Evolutionary conservation across 192 early-diverging fungal species (phyloP), one percentile per base, ranked within the genome.

Genomic region (Linderina pennispora): DNA sequence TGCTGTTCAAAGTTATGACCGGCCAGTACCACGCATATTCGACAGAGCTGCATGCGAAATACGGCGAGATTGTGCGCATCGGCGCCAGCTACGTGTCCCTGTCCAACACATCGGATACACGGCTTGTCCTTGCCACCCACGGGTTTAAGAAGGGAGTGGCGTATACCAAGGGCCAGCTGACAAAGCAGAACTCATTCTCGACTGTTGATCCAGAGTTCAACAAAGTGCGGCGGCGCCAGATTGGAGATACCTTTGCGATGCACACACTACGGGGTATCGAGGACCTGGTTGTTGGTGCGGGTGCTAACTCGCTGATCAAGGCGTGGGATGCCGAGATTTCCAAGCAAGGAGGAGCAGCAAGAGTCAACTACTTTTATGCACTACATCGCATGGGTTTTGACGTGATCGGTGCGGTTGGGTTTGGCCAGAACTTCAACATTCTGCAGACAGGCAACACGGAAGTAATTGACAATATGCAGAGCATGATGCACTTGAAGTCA

Each of bases 361-460:
- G 5, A 11, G 28, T 31, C 6, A 31, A 31, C 11, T 31, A 31
- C 28, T 31, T 31, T 37, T 61, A 73, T 13, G 57, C 45, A 1
- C 65, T 53, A 38, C 62, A 73, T n/a, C 42, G 47, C 3, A 17
- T 65, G 3, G 55, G 54, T 1, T 48, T 65, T 19, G 69, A 73
- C 26, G 24, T 73, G 6, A 65, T 73, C 14, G 63, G 69, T 0
- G 36, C 41, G 3, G 48, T 73, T 11, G 69, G 62, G 1, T 73
- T 52, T 31, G 69, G 69, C 9, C 15, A 28, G 4, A 60, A 46
- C 26, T 73, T 73, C 26, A 31, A 32, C 1, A 15, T 73, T 18
- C 1, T 48, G 1, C 13, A 28, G 11, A 40, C 14, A 1, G 63
- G 48, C 23, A 35, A 61, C 16, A 40, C 33, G 16, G 25, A 19